Conservation (phyloP, 805 yeast genomes). For the Kregervanrija fluxuum region DNA sequence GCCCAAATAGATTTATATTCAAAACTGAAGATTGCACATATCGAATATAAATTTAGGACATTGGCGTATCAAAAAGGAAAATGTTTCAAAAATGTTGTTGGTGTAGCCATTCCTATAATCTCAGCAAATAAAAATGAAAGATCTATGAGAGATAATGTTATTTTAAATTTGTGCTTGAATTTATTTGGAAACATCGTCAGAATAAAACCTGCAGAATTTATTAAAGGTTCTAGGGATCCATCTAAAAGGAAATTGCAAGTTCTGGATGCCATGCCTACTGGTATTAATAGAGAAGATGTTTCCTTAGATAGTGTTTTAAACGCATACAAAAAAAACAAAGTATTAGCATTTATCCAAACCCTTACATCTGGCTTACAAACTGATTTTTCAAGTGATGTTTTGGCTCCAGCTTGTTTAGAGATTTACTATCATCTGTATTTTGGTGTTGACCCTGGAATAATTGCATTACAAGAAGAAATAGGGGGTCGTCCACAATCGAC, state of each 20-base stretch:
- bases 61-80: constrained; percentile 51
- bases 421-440: constrained; percentile 55
- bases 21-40: constrained; percentile 58
- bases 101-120: constrained; percentile 60
- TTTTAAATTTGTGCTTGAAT: constrained; percentile 62
- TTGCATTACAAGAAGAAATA: not conserved
- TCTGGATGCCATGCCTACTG: constrained; percentile 44
- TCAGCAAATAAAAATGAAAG: constrained; percentile 47
- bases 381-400: constrained; percentile 54
- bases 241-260: constrained; percentile 18
- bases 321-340: constrained; percentile 63
- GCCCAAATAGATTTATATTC: constrained; percentile 53
- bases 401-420: constrained; percentile 63
- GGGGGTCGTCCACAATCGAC: not conserved
- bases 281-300: constrained; percentile 59
- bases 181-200: constrained; percentile 73
- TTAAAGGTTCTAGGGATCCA: constrained; percentile 16
- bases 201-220: constrained; percentile 58
- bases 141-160: constrained; percentile 61
- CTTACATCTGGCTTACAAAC: constrained; percentile 56
- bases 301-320: constrained; percentile 49
- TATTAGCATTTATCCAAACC: constrained; percentile 65
- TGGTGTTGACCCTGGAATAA: constrained; percentile 41
- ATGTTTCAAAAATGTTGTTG: constrained; percentile 59
- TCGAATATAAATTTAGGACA: constrained; percentile 62